Evolutionary conservation across 306 rosid genomes (phyloP).

Genomic region (Senna siamea): DNA sequence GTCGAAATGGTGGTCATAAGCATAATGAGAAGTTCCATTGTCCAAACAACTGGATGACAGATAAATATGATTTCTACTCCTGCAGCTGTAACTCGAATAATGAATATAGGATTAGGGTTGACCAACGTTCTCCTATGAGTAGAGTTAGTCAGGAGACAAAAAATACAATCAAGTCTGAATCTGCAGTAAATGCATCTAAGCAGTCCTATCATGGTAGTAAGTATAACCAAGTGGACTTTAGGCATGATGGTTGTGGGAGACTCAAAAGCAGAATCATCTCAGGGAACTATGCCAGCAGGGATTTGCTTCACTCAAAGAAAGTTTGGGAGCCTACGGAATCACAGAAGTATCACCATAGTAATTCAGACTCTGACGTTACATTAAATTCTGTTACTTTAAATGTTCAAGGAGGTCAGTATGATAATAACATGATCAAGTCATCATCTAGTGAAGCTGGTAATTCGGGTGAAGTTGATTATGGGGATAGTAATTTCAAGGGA

Average conservation of each 20-base stretch:
- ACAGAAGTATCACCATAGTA: slow-evolving; percentile 68
- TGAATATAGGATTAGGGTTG: slow-evolving; percentile 71
- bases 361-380: slow-evolving; percentile 73
- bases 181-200: slow-evolving; percentile 66
- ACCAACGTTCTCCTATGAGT: slow-evolving; percentile 59
- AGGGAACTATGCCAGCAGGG: slow-evolving; percentile 64
- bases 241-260: slow-evolving; percentile 73
- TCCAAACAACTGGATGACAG: slow-evolving; percentile 61
- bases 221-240: slow-evolving; percentile 61
- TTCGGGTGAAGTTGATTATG: slow-evolving; percentile 51
- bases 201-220: slow-evolving; percentile 65
- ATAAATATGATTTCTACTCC: slow-evolving; percentile 70
- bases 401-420: slow-evolving; percentile 53
- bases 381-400: slow-evolving; percentile 51
- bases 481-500: slow-evolving; percentile 53
- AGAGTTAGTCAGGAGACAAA: slow-evolving; percentile 65
- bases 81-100: slow-evolving; percentile 73
- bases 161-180: slow-evolving; percentile 59
- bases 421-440: slow-evolving; percentile 48
- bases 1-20: slow-evolving; percentile 73
- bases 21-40: slow-evolving; percentile 65
- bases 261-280: slow-evolving; percentile 61
- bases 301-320: slow-evolving; percentile 71
- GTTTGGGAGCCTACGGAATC: slow-evolving; percentile 94
- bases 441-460: slow-evolving; percentile 51